These are phyloP conservation scores for Neocucurbitaria cava DNA, from an alignment of 2,329 filamentous ascomycete species.

Conservation along the genomic window DNA sequence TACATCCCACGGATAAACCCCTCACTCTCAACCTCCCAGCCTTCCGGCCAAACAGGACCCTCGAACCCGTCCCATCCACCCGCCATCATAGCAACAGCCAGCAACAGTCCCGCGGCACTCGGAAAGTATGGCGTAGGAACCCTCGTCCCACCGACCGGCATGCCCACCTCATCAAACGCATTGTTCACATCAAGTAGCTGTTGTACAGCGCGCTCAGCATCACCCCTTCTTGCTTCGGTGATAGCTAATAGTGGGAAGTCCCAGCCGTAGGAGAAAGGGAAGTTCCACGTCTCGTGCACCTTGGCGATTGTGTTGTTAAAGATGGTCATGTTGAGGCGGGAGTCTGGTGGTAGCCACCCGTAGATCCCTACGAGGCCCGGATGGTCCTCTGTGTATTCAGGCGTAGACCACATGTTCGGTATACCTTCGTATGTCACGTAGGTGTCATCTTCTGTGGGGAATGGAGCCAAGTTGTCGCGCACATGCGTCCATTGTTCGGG, in stretches of 20 bases:
- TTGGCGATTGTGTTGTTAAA: constrained; percentile 39
- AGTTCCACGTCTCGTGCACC: constrained; percentile 45
- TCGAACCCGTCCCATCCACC: constrained; percentile 62
- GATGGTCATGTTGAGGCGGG: constrained; percentile 33
- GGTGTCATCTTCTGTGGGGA: constrained; percentile 59
- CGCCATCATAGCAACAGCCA: constrained; percentile 64
- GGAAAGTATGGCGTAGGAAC: constrained; percentile 67
- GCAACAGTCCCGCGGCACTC: constrained; percentile 56
- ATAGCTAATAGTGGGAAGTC: constrained; percentile 45
- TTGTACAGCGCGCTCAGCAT: constrained; percentile 38
- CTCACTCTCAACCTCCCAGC: constrained; percentile 58
- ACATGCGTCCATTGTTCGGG: constrained; percentile 59
- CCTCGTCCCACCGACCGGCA: constrained; percentile 59
- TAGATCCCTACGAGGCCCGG: constrained; percentile 39
- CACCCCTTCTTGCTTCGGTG: constrained; percentile 36
- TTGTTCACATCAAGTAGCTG: constrained; percentile 59
- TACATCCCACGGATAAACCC: constrained; percentile 52
- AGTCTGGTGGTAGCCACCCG: constrained; percentile 41
- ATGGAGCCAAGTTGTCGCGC: constrained; percentile 59
- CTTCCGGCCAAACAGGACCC: constrained; percentile 56
- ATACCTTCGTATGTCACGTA: constrained; percentile 65
- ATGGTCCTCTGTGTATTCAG: constrained; percentile 38
- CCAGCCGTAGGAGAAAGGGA: constrained; percentile 45
- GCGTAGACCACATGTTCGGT: constrained; percentile 40
- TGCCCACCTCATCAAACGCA: constrained; percentile 64